phyloP scores from a whole-genome alignment of 192 early-diverging fungal species.

The Coemansia aciculifera region DNA sequence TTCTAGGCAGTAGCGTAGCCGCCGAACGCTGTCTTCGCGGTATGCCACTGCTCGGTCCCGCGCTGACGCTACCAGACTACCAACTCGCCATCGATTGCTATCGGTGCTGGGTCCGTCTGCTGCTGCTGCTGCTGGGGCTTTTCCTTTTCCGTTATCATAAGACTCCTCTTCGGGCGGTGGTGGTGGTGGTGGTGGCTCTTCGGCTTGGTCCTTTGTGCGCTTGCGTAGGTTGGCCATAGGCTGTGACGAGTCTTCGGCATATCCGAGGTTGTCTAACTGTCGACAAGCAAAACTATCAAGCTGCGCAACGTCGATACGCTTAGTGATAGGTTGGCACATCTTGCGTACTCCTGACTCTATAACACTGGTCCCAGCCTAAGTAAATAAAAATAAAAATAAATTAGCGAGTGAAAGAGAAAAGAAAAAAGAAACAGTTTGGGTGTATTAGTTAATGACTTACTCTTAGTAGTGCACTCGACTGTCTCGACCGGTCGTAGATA shows the following conservation, averaged over 20 bases:
- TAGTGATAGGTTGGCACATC: slow-evolving; percentile 72
- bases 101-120: slow-evolving; percentile 63
- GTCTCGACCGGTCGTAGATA: slow-evolving; percentile 74
- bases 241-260: slow-evolving; percentile 11
- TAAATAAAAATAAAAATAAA: slow-evolving; percentile 1
- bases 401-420: slow-evolving; percentile 14
- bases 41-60: slow-evolving; percentile 68
- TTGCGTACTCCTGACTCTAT: slow-evolving; percentile 75
- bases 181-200: not conserved
- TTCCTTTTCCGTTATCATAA: slow-evolving; percentile 12
- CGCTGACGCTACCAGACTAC: slow-evolving; percentile 34
- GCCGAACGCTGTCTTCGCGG: slow-evolving; percentile 85
- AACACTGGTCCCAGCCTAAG: slow-evolving; percentile 63
- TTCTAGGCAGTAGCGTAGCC: slow-evolving; percentile 83
- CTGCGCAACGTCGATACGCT: slow-evolving; percentile 69
- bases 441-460: slow-evolving; percentile 10
- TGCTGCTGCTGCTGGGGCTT: slow-evolving; percentile 47
- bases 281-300: slow-evolving; percentile 76
- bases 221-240: slow-evolving; percentile 22
- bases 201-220: slow-evolving; percentile 43
- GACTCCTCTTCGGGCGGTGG: not conserved
- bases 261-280: slow-evolving; percentile 66
- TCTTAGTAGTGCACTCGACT: slow-evolving; percentile 54
- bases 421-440: not conserved
- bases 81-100: slow-evolving; percentile 46